Percentiles rank a stretch among this genome's conserved stretches.
Conservation (phyloP, 83 land plant species). For the Thuja plicata region DNA sequence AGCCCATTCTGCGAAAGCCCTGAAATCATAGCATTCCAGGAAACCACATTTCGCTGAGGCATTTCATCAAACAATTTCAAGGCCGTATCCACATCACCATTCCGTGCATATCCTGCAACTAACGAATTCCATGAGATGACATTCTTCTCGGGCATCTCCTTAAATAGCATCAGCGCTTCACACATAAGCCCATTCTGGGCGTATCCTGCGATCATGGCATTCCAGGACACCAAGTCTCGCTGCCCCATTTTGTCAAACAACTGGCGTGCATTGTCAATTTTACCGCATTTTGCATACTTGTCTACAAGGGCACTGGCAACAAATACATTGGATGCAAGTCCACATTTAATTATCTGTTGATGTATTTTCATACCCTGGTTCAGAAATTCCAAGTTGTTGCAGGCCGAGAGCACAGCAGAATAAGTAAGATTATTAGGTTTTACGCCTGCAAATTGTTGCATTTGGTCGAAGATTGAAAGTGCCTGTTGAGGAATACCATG, state of each 20-base stretch:
- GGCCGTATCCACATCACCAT: not conserved
- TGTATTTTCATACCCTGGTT: not conserved
- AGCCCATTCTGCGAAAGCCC: not conserved
- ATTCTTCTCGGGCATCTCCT: not conserved
- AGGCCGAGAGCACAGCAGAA: not conserved
- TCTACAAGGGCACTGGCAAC: constrained; percentile 5
- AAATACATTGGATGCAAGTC: not conserved
- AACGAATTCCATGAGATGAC: not conserved
- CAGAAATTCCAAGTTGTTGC: not conserved
- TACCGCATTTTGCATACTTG: not conserved
- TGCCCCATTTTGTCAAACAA: not conserved
- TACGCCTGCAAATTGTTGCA: not conserved
- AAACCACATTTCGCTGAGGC: constrained; percentile 2
- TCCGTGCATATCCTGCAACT: not conserved
- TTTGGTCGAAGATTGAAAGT: not conserved
- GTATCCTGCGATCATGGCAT: not conserved
- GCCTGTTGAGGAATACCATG: not conserved
- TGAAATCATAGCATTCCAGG: not conserved
- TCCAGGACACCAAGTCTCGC: not conserved
- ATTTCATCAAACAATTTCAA: not conserved
- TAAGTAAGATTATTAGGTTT: not conserved
- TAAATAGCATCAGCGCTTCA: not conserved
- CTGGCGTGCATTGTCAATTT: not conserved
- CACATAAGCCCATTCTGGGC: not conserved
- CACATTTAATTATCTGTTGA: not conserved